Conservation (phyloP, 1,284 basidiomycete species). For the Stereum hirsutum region DNA sequence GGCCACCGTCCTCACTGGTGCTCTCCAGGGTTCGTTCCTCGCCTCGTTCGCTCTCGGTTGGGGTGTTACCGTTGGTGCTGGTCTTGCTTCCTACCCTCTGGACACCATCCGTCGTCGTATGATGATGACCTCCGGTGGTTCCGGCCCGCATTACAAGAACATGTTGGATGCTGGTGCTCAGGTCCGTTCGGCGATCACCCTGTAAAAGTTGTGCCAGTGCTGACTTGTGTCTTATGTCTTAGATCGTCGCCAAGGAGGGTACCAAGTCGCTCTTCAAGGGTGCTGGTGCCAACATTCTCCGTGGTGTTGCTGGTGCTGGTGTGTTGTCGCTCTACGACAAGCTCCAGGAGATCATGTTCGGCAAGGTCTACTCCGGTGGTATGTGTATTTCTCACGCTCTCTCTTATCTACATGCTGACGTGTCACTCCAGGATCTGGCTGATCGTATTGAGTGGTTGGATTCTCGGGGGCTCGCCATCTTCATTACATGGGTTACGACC, state of each 20-base stretch:
- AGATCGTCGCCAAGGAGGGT: conserved; percentile 87
- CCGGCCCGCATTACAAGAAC: conserved; percentile 77
- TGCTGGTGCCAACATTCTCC: conserved; percentile 96
- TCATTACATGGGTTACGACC: conserved; percentile 21
- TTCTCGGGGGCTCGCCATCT: conserved; percentile 18
- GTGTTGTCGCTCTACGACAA: conserved; percentile 92
- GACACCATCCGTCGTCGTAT: conserved; percentile 95
- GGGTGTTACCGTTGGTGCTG: conserved; percentile 93
- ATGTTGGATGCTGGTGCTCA: conserved; percentile 83
- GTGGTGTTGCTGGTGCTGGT: conserved; percentile 98
- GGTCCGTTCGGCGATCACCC: conserved; percentile 7
- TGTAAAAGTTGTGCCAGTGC: background rate
- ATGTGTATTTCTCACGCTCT: conserved; percentile 8
- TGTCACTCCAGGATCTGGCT: conserved; percentile 34
- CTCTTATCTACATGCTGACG: background rate
- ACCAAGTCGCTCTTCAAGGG: conserved; percentile 87
- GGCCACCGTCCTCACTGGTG: conserved; percentile 85
- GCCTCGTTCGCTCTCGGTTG: conserved; percentile 88
- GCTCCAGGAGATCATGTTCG: conserved; percentile 85
- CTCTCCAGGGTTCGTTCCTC: conserved; percentile 84
- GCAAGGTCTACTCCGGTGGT: conserved; percentile 91
- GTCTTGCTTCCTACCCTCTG: conserved; percentile 92
- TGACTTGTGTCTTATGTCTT: conserved; percentile 15
- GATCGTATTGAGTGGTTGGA: conserved; percentile 16
- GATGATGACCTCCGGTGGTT: conserved; percentile 90